Evolutionary conservation across 495 filamentous ascomycete genomes (phyloP), one percentile per base, ranked within the genome.

Genomic region (Aspergillus ostianus): DNA sequence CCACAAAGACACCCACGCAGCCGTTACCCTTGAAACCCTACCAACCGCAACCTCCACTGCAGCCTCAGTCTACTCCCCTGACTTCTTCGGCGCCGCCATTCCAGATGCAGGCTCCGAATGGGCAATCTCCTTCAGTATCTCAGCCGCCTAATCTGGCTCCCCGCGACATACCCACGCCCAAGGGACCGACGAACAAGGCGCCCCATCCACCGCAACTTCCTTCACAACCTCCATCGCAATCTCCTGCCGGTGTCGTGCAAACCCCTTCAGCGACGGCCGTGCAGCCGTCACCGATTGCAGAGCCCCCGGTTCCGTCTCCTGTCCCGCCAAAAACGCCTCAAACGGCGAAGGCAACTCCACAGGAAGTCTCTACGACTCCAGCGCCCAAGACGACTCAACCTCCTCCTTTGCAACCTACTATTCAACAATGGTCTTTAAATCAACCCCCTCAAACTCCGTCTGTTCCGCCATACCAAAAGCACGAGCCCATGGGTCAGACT

Each of bases 351-450:
- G 49, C 64, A 18, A 10, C 65, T 36, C 63, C 51, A 15, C 71
- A 72, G 54, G 46, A 65, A 41, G 51, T 47, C n/a, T 27, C 64
- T 21, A 20, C 64, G 18, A 51, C 46, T 29, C 20, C 61, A 47
- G 49, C 55, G 36, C 50, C 62, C 13, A 51, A 60, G 15, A 51
- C 61, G 7, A 62, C 59, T 6, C 60, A 66, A 48, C 64, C 63
- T 47, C 67, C 61, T 55, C 67, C 67, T 5, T 65, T 64, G 12
- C 71, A 76, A 52, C 61, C 71, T 21, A 77, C 65, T 53, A 76
- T 79, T 62, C 73, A 77, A 57, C 78, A 79, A 55, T 76, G 73
- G 72, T 68, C 75, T 20, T 66, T 78, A 12, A 71, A 76, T 50
- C 65, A 71, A 47, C 58, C 73, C n/a, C 67, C 72, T n/a, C 69